These are phyloP conservation scores for Ceratocystis alfenasii DNA, from an alignment of 2,329 filamentous ascomycete genomes.

Conservation along the genomic window DNA sequence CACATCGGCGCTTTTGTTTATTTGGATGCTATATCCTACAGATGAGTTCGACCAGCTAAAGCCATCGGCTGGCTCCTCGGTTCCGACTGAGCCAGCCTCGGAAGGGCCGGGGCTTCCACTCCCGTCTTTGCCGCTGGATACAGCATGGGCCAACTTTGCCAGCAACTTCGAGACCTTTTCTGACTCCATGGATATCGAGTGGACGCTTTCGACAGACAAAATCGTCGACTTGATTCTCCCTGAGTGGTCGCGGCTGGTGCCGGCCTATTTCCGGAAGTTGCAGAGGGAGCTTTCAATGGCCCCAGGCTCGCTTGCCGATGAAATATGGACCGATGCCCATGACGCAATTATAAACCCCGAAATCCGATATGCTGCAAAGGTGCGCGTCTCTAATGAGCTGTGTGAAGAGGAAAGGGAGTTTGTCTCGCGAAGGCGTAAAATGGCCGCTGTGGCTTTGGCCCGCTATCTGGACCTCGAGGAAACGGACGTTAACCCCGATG, in stretches of 20 bases:
- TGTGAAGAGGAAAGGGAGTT: slow-evolving; percentile 76
- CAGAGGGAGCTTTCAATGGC: slow-evolving; percentile 79
- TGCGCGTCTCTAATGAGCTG: slow-evolving; percentile 69
- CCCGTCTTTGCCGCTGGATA: slow-evolving; percentile 21
- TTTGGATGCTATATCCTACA: slow-evolving; percentile 36
- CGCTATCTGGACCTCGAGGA: slow-evolving; percentile 70
- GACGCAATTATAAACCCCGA: slow-evolving; percentile 77
- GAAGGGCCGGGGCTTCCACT: slow-evolving; percentile 15
- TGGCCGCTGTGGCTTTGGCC: slow-evolving; percentile 62
- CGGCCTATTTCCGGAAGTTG: slow-evolving; percentile 66
- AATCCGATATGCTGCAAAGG: slow-evolving; percentile 66
- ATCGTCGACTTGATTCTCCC: slow-evolving; percentile 65
- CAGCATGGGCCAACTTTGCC: slow-evolving; percentile 40
- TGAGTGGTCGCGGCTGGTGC: slow-evolving; percentile 67
- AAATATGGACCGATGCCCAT: slow-evolving; percentile 86
- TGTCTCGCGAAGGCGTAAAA: slow-evolving; percentile 52
- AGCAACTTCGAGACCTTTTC: slow-evolving; percentile 43
- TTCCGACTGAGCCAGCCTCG: slow-evolving; percentile 3
- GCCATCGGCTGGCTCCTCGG: slow-evolving; percentile 1
- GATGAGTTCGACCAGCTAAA: slow-evolving; percentile 30
- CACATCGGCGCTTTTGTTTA: slow-evolving; percentile 28
- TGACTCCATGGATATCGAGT: slow-evolving; percentile 42
- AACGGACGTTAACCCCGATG: slow-evolving; percentile 75
- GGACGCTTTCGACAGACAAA: slow-evolving; percentile 42
- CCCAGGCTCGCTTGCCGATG: slow-evolving; percentile 75